phyloP scores from a whole-genome alignment of 257 asterid species.

The Capsicum chinense region DNA sequence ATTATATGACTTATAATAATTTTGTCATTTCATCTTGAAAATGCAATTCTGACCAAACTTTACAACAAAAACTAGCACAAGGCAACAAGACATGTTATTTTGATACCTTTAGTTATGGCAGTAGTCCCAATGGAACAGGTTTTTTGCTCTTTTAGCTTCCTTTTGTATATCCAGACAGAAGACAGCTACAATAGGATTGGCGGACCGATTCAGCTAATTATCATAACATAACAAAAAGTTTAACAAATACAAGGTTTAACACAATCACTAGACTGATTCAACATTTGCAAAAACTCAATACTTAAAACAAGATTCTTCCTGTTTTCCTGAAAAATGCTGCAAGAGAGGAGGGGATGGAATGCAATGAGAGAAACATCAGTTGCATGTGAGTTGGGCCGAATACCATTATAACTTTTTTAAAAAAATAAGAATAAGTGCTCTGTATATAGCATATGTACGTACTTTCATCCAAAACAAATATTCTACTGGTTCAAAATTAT shows the following conservation, averaged over 20 bases:
- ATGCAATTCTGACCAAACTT: not conserved
- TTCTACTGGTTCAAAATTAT: too few species aligned
- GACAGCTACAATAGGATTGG: slow-evolving; percentile 55
- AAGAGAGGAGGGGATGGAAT: too few species aligned
- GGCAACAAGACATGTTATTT: not conserved
- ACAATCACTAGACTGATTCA: too few species aligned
- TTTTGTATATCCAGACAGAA: slow-evolving; percentile 75
- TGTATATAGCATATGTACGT: too few species aligned
- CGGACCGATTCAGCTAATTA: not conserved
- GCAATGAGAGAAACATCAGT: too few species aligned
- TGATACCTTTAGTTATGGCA: slow-evolving; percentile 29
- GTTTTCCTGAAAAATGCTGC: too few species aligned
- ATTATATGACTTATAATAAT: not conserved
- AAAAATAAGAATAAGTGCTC: too few species aligned
- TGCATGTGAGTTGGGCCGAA: too few species aligned
- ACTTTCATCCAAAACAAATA: too few species aligned
- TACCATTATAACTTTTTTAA: too few species aligned
- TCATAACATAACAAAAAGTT: not conserved
- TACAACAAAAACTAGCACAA: not conserved
- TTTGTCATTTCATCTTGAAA: not conserved
- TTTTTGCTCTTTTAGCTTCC: slow-evolving; percentile 67
- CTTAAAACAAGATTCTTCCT: too few species aligned
- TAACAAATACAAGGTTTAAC: not conserved
- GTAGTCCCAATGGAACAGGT: slow-evolving; percentile 53
- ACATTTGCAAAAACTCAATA: too few species aligned